Evolutionary conservation across 768 basidiomycete species (phyloP), one percentile per base, ranked within the genome.

Genomic region (Tylopilus vinaceipallidus): DNA sequence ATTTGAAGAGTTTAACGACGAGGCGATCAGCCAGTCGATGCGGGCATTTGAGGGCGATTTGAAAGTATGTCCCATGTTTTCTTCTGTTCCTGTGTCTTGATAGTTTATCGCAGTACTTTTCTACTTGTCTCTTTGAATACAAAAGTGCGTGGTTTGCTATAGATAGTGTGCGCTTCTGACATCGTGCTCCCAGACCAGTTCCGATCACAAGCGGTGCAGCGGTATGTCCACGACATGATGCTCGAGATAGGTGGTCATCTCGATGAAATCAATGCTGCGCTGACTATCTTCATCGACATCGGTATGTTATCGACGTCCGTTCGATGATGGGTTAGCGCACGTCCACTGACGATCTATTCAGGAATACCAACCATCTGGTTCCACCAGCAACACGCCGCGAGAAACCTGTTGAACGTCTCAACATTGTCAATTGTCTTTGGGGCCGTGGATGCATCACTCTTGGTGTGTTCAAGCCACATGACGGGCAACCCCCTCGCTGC

Each of bases 401-500:
- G 63, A 41, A 79, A 79, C 42, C 59, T 79, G 42, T 54, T 79
- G 27, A 80, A 79, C 41, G 60, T 79, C 38, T 78, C 78, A 42
- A 80, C 77, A 1, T 65, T 79, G n/a, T 79, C 77, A 17, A 80
- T 79, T 14, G 75, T 79, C 60, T 79, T 79, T 54, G 75, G 73
- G 12, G 72, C 64, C n/a, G 77, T 79, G 36, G 75, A 78, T 6
- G 78, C 77, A 16, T 73, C 74, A 10, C 74, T 77, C 1, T 55
- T 79, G 63, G 74, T 67, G 46, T 75, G 71, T 52, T 77, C 78
- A 3, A 71, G 57, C 47, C 50, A 57, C 14, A 56, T 42, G 36
- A 71, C 59, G 12, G 67, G 61, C 5, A 68, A 20, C 6, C 33
- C 62, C 2, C 55, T 77, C 6, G 63, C 71, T 29, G 62, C 68